Base-by-base conservation (phyloP, 1,284 basidiomycete species). In the Trametes versicolor region DNA sequence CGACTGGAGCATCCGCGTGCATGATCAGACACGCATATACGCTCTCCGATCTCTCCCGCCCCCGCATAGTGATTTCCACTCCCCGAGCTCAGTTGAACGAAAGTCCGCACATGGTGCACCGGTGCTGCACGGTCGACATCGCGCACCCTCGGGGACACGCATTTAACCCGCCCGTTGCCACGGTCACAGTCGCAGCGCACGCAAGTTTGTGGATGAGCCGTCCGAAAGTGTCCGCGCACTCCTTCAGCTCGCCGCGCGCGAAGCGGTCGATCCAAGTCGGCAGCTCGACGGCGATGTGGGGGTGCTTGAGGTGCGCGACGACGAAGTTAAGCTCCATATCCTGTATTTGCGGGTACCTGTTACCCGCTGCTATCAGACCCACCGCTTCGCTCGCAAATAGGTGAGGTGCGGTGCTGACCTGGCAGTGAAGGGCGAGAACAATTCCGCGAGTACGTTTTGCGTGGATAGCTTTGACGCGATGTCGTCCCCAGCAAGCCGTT, bases 391-490 rank as follows among this genome's bases (percentile, higher is more conserved):
- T 21, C 53, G n/a, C 4, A 15, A 8, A 10, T 10, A 15, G 34
- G 3, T 10, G 19, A 19, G 15, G n/a, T 17, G 19, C 21, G 13
- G 32, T 2, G 58, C 63, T 32, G 4, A 69, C 69, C 60, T 66
- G 15, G 65, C 53, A 0, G 71, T 70, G 58, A 74, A 67, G 4
- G 6, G 37, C 21, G 68, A 70, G 59, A 73, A 72, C 0, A 73
- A 41, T 47, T 74, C 73, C 2, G 17, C 23, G 1, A 71, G 23
- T 25, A 68, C 59, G 50, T 69, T 73, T 2, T 67, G 51, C 15
- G 58, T 48, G 2, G 67, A 64, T 17, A 74, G 63, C 54, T 70
- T 66, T n/a, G 48, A 34, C n/a, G 32, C 17, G 29, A 72, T 64
- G 43, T 71, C 64, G 32, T 23, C 51, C 32, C 17, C 17, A 2